phyloP scores from a whole-genome alignment of 176 grass and related monocot genomes.

The Poa annua region DNA sequence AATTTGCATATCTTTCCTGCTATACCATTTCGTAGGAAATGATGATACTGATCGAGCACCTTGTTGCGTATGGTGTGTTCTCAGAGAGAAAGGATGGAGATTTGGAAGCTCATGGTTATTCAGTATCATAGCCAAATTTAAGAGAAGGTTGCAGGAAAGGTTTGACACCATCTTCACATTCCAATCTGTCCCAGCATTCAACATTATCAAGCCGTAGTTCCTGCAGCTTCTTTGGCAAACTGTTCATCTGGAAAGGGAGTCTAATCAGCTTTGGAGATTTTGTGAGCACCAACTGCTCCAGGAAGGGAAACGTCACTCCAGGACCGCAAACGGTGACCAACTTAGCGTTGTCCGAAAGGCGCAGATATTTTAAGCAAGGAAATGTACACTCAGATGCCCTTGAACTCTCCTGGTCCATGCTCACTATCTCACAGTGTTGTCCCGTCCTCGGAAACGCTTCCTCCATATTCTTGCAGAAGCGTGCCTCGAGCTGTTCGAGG shows the following conservation, averaged over 20 bases:
- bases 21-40: neutral
- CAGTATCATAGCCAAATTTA: neutral
- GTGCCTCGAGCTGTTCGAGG: neutral
- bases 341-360: neutral
- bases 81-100: neutral
- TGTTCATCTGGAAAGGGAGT: constrained; percentile 2
- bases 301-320: neutral
- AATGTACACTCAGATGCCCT: neutral
- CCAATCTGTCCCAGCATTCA: neutral
- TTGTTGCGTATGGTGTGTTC: neutral
- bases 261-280: neutral
- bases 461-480: neutral
- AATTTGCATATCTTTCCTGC: neutral
- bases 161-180: neutral
- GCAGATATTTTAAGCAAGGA: neutral
- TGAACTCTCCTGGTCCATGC: neutral
- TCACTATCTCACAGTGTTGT: neutral
- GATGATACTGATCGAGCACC: neutral
- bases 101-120: neutral
- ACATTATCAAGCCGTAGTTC: neutral
- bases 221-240: neutral
- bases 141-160: neutral
- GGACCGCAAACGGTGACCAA: neutral
- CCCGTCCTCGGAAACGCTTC: neutral
- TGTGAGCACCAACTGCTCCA: neutral